phyloP scores from a whole-genome alignment of 139 green algal species.

The Chlorella ohadii region DNA sequence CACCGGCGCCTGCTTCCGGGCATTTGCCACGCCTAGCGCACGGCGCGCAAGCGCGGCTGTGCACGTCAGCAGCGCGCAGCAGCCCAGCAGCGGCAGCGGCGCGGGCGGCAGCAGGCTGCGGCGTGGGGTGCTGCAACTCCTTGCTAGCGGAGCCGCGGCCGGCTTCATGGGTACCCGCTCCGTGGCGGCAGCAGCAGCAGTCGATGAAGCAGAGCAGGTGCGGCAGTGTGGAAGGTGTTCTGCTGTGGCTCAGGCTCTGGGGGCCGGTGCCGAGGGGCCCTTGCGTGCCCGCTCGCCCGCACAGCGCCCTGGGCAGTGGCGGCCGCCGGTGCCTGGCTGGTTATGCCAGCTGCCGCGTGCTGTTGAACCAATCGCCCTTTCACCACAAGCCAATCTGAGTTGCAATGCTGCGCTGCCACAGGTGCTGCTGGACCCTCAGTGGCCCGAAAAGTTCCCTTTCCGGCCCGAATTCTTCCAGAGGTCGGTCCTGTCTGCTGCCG shows the following conservation, averaged over 20 bases:
- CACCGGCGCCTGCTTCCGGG: too few relatives aligned
- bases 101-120: not conserved
- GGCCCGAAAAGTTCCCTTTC: constrained; percentile 83
- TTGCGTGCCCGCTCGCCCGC: not conserved
- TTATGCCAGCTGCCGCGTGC: too few relatives aligned
- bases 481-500: not conserved
- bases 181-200: not conserved
- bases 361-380: too few relatives aligned
- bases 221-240: too few relatives aligned
- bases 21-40: too few relatives aligned
- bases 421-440: constrained; percentile 77
- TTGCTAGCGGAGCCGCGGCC: not conserved
- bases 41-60: too few relatives aligned
- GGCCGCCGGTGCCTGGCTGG: too few relatives aligned
- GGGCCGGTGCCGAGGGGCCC: not conserved
- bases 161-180: not conserved
- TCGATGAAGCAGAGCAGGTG: constrained; percentile 3
- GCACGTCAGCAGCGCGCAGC: too few relatives aligned
- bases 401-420: constrained; percentile 38
- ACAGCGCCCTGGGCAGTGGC: too few relatives aligned
- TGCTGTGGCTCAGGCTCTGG: too few relatives aligned
- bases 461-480: constrained; percentile 65
- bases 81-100: not conserved
- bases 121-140: not conserved
- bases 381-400: too few relatives aligned